These are phyloP conservation scores for Sugiyamaella valdiviana DNA, from an alignment of 805 yeast genomes.

Conservation along the genomic window DNA sequence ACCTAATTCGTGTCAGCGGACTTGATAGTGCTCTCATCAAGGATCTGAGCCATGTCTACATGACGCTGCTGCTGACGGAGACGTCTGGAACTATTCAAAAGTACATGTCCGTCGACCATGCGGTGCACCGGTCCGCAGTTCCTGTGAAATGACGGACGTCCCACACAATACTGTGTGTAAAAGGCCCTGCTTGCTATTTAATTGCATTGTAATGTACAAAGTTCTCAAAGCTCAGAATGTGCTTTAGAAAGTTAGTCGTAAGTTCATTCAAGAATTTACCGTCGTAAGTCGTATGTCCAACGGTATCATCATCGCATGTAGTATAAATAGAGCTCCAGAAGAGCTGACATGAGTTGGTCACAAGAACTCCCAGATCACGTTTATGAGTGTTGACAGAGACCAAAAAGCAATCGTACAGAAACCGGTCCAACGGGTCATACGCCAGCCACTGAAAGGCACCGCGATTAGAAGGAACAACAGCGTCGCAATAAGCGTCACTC, in stretches of 20 bases:
- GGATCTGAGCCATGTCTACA: conserved; percentile 28
- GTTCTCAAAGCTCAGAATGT: too few species aligned
- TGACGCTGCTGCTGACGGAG: conserved; percentile 22
- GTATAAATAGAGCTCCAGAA: too few species aligned
- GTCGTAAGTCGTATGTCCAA: too few species aligned
- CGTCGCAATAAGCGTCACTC: conserved; percentile 36
- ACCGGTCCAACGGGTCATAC: conserved; percentile 38
- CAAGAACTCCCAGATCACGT: conserved; percentile 19
- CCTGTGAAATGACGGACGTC: not conserved
- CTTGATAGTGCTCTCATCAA: conserved; percentile 21
- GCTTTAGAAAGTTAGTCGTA: too few species aligned
- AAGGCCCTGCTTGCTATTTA: too few species aligned
- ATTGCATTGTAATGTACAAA: too few species aligned
- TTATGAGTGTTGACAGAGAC: conserved; percentile 36
- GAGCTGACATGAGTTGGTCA: too few species aligned
- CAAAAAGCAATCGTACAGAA: conserved; percentile 37
- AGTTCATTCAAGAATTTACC: too few species aligned
- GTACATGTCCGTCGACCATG: conserved; percentile 10
- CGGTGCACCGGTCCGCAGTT: conserved; percentile 3
- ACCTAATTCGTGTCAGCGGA: conserved; percentile 15
- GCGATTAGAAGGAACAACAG: conserved; percentile 35
- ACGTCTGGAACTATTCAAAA: conserved; percentile 1
- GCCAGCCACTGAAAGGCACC: conserved; percentile 41
- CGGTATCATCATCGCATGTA: too few species aligned
- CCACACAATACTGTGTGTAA: too few species aligned